Evolutionary conservation across 345 rosid genomes (phyloP).

Genomic region (Limnanthes douglasii): DNA sequence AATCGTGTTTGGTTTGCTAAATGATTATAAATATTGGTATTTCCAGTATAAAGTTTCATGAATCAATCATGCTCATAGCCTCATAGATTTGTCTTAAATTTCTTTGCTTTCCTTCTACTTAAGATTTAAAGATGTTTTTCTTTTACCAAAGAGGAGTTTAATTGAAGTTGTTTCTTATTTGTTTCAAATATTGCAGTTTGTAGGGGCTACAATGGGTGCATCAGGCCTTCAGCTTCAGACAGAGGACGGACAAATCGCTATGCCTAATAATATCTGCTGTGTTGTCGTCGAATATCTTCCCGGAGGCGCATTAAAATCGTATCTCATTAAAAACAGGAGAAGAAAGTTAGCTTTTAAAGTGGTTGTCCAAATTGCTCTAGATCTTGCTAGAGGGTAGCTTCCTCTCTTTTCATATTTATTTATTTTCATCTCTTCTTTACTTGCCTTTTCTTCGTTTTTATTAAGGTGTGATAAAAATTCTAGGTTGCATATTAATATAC

Average conservation of each 20-base stretch:
- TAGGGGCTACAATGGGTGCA: conserved; percentile 96
- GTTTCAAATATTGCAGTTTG: conserved; percentile 76
- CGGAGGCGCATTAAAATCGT: conserved; percentile 83
- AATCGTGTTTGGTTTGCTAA: too few species aligned
- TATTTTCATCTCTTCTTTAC: not conserved
- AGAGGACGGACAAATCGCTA: conserved; percentile 57
- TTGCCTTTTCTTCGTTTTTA: too few species aligned
- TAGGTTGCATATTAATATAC: too few species aligned
- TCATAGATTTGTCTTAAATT: too few species aligned
- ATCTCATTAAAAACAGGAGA: conserved; percentile 79
- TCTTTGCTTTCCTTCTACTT: too few species aligned
- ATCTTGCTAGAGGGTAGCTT: conserved; percentile 89
- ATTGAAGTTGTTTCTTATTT: too few species aligned
- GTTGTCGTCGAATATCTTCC: conserved; percentile 96
- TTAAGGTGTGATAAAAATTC: too few species aligned
- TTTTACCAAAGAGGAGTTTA: too few species aligned
- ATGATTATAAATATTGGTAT: too few species aligned
- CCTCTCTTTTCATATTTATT: conserved; percentile 2
- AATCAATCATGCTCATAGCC: too few species aligned
- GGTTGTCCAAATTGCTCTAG: conserved; percentile 86
- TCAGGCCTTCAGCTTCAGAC: conserved; percentile 68
- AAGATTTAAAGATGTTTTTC: too few species aligned
- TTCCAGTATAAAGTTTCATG: too few species aligned
- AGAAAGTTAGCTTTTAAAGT: conserved; percentile 87
- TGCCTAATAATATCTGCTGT: conserved; percentile 89